Conservation (phyloP, 1,139 yeast species). For the Kurtzmaniella quercitrusa region DNA sequence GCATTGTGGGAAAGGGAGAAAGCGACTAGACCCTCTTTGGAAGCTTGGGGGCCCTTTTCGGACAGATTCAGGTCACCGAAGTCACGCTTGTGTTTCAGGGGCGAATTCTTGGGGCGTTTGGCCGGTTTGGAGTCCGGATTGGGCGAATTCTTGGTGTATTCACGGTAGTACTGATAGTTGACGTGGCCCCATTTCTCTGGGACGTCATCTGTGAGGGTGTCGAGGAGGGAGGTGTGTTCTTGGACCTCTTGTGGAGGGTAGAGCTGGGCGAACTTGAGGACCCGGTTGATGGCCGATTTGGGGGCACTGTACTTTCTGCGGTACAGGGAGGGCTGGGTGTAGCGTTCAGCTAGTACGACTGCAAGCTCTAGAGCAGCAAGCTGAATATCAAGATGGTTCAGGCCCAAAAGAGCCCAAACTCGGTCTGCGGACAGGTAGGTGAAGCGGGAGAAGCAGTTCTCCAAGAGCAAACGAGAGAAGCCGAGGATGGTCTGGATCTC, state of each 20-base stretch:
- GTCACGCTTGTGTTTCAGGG: neutral
- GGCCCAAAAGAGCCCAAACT: slow-evolving; percentile 54
- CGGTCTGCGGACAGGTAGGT: slow-evolving; percentile 67
- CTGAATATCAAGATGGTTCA: slow-evolving; percentile 57
- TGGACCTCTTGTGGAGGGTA: slow-evolving; percentile 45
- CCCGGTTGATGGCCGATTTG: slow-evolving; percentile 37
- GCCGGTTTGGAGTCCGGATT: neutral
- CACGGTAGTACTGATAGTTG: slow-evolving; percentile 51
- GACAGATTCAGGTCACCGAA: neutral
- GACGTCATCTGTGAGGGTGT: slow-evolving; percentile 44
- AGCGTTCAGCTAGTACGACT: slow-evolving; percentile 57
- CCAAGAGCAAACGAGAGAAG: slow-evolving; percentile 62
- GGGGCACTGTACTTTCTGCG: slow-evolving; percentile 34
- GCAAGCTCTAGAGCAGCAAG: slow-evolving; percentile 63
- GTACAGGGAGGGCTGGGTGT: slow-evolving; percentile 30
- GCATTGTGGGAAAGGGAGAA: neutral
- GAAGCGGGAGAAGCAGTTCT: slow-evolving; percentile 64
- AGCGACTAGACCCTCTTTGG: neutral
- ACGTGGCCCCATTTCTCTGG: slow-evolving; percentile 59
- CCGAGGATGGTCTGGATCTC: slow-evolving; percentile 50
- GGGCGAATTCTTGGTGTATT: slow-evolving; percentile 2
- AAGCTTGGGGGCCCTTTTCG: neutral
- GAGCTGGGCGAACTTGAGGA: slow-evolving; percentile 49
- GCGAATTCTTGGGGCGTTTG: neutral
- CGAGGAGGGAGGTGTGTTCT: slow-evolving; percentile 53